These are phyloP conservation scores for Scheffersomyces lignicola DNA, from an alignment of 1,139 yeast genomes.

Conservation along the genomic window DNA sequence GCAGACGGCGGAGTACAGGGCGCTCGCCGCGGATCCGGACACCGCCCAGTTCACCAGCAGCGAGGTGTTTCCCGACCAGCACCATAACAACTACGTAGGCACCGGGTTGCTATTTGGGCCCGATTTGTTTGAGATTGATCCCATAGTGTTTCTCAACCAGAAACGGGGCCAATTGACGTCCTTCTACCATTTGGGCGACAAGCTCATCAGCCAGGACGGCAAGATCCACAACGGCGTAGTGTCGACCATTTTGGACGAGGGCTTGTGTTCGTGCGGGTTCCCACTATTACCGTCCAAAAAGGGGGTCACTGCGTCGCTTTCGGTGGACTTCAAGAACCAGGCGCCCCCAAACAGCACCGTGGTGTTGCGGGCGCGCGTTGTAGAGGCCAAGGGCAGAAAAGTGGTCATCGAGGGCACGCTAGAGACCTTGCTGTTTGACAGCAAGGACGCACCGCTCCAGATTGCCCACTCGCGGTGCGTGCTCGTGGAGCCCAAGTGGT, in stretches of 20 bases:
- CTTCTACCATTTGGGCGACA: conserved; percentile 70
- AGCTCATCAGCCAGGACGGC: conserved; percentile 67
- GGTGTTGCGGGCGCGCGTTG: conserved; percentile 66
- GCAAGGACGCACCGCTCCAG: conserved; percentile 25
- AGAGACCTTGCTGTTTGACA: conserved; percentile 41
- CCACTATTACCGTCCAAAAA: conserved; percentile 75
- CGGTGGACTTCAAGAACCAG: conserved; percentile 66
- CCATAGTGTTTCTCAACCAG: conserved; percentile 53
- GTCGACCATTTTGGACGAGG: conserved; percentile 83
- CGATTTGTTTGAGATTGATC: conserved; percentile 64
- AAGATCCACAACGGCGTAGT: conserved; percentile 85
- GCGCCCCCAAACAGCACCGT: conserved; percentile 67
- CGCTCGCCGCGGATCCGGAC: conserved; percentile 26
- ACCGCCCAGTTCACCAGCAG: conserved; percentile 31
- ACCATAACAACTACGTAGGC: conserved; percentile 61
- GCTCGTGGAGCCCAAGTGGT: conserved; percentile 80
- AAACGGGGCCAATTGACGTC: conserved; percentile 51
- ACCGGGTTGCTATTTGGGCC: conserved; percentile 67
- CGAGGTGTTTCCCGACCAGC: conserved; percentile 58
- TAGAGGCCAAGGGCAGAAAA: conserved; percentile 73
- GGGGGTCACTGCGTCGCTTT: conserved; percentile 88
- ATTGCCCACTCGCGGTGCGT: conserved; percentile 63
- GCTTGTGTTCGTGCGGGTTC: conserved; percentile 84
- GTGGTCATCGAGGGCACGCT: conserved; percentile 69
- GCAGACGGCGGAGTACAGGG: conserved; percentile 29